Percentiles rank a stretch among this genome's conserved stretches.
Conservation (phyloP, 2,329 filamentous ascomycete species). For the Acarospora socialis region DNA sequence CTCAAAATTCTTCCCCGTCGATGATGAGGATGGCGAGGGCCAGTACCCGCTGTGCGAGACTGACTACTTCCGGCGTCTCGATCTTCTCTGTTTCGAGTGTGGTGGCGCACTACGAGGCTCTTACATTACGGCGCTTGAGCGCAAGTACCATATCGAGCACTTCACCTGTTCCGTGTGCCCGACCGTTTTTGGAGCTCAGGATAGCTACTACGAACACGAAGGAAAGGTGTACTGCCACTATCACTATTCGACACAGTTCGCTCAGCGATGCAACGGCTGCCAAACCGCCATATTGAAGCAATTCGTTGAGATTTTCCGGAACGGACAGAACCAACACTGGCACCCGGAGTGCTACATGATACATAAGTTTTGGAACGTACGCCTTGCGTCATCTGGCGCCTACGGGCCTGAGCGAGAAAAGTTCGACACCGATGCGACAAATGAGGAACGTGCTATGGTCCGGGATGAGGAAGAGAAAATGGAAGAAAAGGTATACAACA, state of each 20-base stretch:
- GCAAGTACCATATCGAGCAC: conserved; percentile 98
- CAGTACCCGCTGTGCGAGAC: conserved; percentile 97
- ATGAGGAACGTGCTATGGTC: conserved; percentile 59
- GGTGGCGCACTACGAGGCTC: conserved; percentile 86
- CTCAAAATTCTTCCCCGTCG: conserved; percentile 96
- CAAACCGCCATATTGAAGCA: conserved; percentile 96
- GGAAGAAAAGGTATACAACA: conserved; percentile 94
- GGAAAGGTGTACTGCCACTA: conserved; percentile 95
- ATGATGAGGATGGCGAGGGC: conserved; percentile 64
- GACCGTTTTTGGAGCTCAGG: conserved; percentile 93
- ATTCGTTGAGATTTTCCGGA: conserved; percentile 96
- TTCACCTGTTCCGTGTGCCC: conserved; percentile 96
- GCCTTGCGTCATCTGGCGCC: conserved; percentile 49
- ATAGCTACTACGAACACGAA: conserved; percentile 98
- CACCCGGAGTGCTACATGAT: conserved; percentile 99
- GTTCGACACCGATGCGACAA: conserved; percentile 42
- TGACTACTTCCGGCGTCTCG: conserved; percentile 88
- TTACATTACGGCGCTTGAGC: conserved; percentile 93
- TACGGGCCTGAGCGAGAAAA: conserved; percentile 33
- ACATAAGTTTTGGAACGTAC: conserved; percentile 99
- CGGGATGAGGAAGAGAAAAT: conserved; percentile 81
- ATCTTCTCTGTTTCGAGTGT: conserved; percentile 82
- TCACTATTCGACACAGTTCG: conserved; percentile 95
- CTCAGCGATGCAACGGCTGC: conserved; percentile 90
- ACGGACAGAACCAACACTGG: conserved; percentile 97